Evolutionary conservation across 768 basidiomycete species (phyloP).

Genomic region (Strobilomyces dryophilus): DNA sequence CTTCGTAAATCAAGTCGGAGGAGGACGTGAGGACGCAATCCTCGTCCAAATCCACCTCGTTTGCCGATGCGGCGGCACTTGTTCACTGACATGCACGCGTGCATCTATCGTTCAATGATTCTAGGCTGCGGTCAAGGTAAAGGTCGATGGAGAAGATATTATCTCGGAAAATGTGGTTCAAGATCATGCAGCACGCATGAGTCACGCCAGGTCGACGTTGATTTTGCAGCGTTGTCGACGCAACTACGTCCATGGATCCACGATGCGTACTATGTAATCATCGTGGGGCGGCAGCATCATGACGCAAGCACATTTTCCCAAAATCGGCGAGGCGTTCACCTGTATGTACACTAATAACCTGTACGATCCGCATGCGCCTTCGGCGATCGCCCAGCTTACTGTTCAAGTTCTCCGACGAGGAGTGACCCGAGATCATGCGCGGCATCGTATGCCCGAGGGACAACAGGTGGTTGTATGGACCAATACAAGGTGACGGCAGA

Average conservation of each 20-base stretch:
- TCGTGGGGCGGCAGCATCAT: slow-evolving; percentile 11
- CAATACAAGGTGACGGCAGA: not conserved
- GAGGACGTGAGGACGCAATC: not conserved
- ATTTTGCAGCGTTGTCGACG: slow-evolving; percentile 3
- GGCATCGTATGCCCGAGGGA: slow-evolving; percentile 9
- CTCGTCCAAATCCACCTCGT: not conserved
- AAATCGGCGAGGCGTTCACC: slow-evolving; percentile 4
- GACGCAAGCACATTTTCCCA: slow-evolving; percentile 1
- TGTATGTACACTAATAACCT: slow-evolving; percentile 7
- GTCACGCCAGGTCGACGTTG: slow-evolving; percentile 8
- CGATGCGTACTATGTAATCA: not conserved
- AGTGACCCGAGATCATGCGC: slow-evolving; percentile 12
- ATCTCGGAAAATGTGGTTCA: slow-evolving; percentile 5
- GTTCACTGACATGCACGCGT: not conserved
- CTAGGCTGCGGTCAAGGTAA: slow-evolving; percentile 8
- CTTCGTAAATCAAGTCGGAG: slow-evolving; percentile 5
- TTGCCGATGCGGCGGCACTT: not conserved
- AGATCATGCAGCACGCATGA: slow-evolving; percentile 3
- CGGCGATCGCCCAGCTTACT: slow-evolving; percentile 9
- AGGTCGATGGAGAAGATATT: slow-evolving; percentile 7
- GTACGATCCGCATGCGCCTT: slow-evolving; percentile 7
- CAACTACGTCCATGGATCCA: slow-evolving; percentile 5
- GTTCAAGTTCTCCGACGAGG: slow-evolving; percentile 5
- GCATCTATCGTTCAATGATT: no score
- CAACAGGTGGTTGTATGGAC: slow-evolving; percentile 10